Conservation (phyloP, 192 early-diverging fungal genomes). For the Funneliformis geosporum region DNA sequence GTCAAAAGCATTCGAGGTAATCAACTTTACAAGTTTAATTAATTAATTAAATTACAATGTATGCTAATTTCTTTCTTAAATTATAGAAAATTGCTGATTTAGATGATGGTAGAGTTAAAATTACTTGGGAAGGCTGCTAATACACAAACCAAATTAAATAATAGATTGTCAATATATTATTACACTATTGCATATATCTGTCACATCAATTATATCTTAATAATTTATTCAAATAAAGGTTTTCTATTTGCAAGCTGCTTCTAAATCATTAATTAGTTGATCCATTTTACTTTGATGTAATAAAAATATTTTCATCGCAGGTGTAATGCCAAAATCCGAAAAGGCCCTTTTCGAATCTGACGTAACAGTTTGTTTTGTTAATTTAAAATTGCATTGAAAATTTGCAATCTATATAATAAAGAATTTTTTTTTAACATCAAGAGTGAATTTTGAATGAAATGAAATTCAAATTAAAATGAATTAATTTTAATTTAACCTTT, state of each 20-base stretch:
- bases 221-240: neutral
- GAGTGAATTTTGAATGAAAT: neutral
- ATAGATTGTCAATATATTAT: neutral
- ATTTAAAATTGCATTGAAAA: slow-evolving; percentile 78
- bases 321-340: slow-evolving; percentile 81
- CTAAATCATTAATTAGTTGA: slow-evolving; percentile 36
- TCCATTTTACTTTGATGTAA: slow-evolving; percentile 59
- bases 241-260: slow-evolving; percentile 15
- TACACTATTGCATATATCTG: neutral
- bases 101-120: slow-evolving; percentile 37
- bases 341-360: slow-evolving; percentile 82
- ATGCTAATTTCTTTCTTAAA: neutral
- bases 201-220: too few relatives aligned
- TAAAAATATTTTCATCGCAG: slow-evolving; percentile 67
- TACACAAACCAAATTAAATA: neutral
- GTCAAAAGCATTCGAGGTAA: slow-evolving; percentile 39
- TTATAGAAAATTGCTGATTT: slow-evolving; percentile 37
- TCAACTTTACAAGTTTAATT: neutral
- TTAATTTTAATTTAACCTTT: slow-evolving; percentile 32
- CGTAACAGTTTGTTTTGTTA: slow-evolving; percentile 66
- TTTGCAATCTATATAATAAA: slow-evolving; percentile 53
- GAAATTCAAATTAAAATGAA: neutral
- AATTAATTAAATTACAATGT: neutral
- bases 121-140: slow-evolving; percentile 41
- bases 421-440: neutral